phyloP scores from a whole-genome alignment of 169 alveolate genomes.

The Eimeria sp. region DNA sequence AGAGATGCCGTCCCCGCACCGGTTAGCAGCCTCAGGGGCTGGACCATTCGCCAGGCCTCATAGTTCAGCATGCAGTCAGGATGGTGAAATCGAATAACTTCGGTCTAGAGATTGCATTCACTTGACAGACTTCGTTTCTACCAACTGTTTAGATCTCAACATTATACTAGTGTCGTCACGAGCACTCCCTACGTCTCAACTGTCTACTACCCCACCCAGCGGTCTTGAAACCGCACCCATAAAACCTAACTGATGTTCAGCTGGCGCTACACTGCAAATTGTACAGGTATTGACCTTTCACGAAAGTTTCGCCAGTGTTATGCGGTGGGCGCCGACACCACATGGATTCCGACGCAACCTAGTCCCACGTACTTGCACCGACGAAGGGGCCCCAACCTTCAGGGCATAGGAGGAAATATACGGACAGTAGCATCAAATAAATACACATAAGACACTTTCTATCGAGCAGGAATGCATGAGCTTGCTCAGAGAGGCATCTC shows the following conservation, averaged over 20 bases:
- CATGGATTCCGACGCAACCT: not conserved
- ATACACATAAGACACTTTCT: not conserved
- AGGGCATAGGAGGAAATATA: not conserved
- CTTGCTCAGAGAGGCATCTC: not conserved
- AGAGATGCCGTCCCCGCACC: not conserved
- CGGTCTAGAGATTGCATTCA: not conserved
- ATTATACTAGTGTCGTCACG: not conserved
- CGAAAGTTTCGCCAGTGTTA: no score
- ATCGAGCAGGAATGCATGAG: not conserved
- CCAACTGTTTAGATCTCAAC: not conserved
- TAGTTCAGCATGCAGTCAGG: not conserved
- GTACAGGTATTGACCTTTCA: not conserved
- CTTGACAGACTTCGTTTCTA: not conserved
- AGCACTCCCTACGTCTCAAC: not conserved
- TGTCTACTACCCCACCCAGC: not conserved
- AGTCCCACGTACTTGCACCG: not conserved
- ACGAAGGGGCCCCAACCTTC: not conserved
- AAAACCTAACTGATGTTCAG: not conserved
- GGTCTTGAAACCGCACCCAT: not conserved
- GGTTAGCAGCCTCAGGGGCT: constrained; percentile 1
- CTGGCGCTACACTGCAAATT: not conserved
- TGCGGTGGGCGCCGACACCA: not conserved
- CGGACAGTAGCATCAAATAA: not conserved
- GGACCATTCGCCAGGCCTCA: constrained; percentile 34
- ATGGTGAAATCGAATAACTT: not conserved